Evolutionary conservation across 257 asterid species (phyloP), one percentile per base, ranked within the genome.

Genomic region (Solanum chmielewskii): DNA sequence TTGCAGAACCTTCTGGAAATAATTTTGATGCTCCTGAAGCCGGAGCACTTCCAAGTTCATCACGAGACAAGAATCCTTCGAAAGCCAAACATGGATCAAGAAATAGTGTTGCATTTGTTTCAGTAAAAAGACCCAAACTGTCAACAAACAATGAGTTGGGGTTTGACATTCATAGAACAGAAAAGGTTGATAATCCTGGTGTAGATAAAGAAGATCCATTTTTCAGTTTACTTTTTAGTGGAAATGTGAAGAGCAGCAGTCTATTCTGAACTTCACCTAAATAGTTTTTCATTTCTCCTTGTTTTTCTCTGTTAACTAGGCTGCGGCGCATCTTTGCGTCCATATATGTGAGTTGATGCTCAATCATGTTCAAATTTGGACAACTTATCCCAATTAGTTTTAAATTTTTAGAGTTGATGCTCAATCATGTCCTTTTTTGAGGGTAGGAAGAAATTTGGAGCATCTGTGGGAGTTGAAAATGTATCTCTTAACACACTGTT

Each of bases 31-130:
- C 87, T 68, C 60, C 15, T 70, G 91, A 69, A 85, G 86, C 73
- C 45, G 84, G 69, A 78, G 73, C 23, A 29, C 76, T 66, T 52
- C 75, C 89, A 52, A 87, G 87, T 71, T 42, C 89, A 42, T 45
- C 92, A 69, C 86, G 77, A 12, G 23, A 5, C 71, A 77, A 87
- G 47, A 69, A 39, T 39, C 90, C 91, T 29, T 80, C 83, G 52
- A 90, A 90, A 73, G 88, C 77, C 82, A 91, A 74, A 87, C 86
- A 74, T 23, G 87, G 71, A 49, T 86, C 90, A 5, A 90, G 88
- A 88, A 89, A 89, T 82, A 92, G 85, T 86, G 98, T 95, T 31
- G 98, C 99, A 2, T 96, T 95, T 87, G 90, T 96, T 47, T 85
- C 98, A 2, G 91, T 95, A 82, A 92, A 90, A 86, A 93, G 87